Base-by-base conservation (phyloP, 306 rosid genomes). In the Cyclanthera cordifolia region DNA sequence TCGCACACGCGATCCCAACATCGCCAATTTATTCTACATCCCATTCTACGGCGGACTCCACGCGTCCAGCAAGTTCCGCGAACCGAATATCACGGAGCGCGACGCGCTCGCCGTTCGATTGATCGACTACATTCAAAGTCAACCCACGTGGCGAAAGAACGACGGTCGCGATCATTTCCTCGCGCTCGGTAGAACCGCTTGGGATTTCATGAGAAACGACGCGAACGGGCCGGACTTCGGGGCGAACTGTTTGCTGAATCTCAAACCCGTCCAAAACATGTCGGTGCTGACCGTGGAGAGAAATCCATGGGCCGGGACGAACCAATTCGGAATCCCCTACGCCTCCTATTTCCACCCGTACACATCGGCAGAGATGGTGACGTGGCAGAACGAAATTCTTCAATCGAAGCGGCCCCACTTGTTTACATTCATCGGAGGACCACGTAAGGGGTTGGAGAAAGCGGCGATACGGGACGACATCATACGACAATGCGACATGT, bases 1-100 rank as follows among this genome's bases (percentile, higher is more conserved):
- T 34, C 92, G 96, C 45, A 85, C 90, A 37, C 32, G 68, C 77
- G 88, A 91, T 6, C 92, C 97, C 2, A 0, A 37, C 30, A 23
- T 70, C 1, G 97, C 97, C 0, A 1, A 60, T 30, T 20, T 91
- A 53, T 91, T 89, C 86, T 89, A 87, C 81, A 70, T 89, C 0
- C 96, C 97, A 0, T 91, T 89, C 84, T 91, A 91, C 76, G 96
- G 83, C 12, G 97, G 97, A 15, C 96, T 89, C 50, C 65, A 91
- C 72, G 85, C 81, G 1, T 89, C 97, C 4, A 81, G 92, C 83
- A 74, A 70, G 58, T 85, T 85, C 79, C 87, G 88, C 53, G 79
- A 89, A 16, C 5, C 79, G 9, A 84, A 91, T 68, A 72, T 61
- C 34, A 74, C 85, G 0, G 66, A 72, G 0, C 87, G 97, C 6